Conservation (phyloP, 2,329 filamentous ascomycete species). For the Penicillium vulpinum region DNA sequence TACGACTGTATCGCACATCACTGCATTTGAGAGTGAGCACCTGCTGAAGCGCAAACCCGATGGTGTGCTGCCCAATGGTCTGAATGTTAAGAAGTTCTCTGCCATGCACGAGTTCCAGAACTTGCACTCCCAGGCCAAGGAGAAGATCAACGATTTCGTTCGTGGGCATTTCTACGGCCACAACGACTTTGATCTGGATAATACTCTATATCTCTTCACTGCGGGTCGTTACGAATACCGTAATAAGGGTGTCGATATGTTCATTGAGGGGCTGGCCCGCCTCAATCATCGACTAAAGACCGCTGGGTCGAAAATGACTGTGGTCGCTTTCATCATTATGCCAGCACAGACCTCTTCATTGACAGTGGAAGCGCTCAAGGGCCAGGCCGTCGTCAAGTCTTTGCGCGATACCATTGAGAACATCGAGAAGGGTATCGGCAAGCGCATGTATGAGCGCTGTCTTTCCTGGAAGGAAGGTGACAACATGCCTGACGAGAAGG, state of each 20-base stretch:
- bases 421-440: conserved; percentile 89
- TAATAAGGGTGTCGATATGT: conserved; percentile 99
- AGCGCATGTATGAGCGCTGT: conserved; percentile 90
- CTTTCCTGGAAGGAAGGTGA: conserved; percentile 95
- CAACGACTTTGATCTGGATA: conserved; percentile 94
- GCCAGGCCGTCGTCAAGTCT: conserved; percentile 96
- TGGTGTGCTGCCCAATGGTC: conserved; percentile 89
- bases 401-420: conserved; percentile 88
- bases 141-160: conserved; percentile 98
- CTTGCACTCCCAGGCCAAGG: conserved; percentile 90
- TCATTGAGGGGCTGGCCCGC: conserved; percentile 92
- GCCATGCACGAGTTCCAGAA: conserved; percentile 99
- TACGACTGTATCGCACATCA: conserved; percentile 98
- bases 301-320: conserved; percentile 82
- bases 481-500: conserved; percentile 92
- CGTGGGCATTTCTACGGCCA: conserved; percentile 98
- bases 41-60: conserved; percentile 96
- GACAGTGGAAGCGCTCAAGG: conserved; percentile 92
- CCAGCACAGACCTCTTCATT: conserved; percentile 93
- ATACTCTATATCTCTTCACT: conserved; percentile 97
- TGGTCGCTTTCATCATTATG: conserved; percentile 99
- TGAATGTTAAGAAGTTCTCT: conserved; percentile 98
- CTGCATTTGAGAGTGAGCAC: conserved; percentile 96
- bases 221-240: conserved; percentile 95
- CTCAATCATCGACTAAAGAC: conserved; percentile 90